Evolutionary conservation across 768 basidiomycete genomes (phyloP), one percentile per base, ranked within the genome.

Genomic region (Pleurotus tuoliensis): DNA sequence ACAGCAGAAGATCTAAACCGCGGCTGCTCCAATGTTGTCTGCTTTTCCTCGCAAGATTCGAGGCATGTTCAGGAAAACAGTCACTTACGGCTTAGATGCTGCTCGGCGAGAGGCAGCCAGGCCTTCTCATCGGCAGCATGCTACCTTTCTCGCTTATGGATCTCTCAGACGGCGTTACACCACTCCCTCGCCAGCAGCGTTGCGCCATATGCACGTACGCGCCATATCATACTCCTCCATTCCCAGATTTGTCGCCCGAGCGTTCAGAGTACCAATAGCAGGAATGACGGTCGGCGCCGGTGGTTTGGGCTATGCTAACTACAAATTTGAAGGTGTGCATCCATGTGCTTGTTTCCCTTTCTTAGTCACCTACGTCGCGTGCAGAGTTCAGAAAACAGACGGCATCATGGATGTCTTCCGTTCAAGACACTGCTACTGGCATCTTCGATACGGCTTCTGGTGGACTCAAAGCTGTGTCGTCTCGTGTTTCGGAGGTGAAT

Each of bases 281-380:
- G 93, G 90, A 5, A 89, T 87, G 37, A 92, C 92, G 1, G 82
- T 95, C 22, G 95, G 95, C 3, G 94, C 90, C 0, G 95, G 95
- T 8, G 88, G 92, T 0, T 74, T 96, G 56, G 92, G 92, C 4
- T 98, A 97, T 72, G 95, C 94, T 18, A 94, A 96, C 69, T 96
- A 96, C 77, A 94, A 94, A 74, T 87, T 96, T 64, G 95, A 98
- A 76, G 92, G 95, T 93, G 59, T 61, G 81, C 71, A 6, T 24
- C 50, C 6, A 20, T 22, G n/a, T 22, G 37, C n/a, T 53, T n/a
- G 34, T 22, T 6, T 16, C 37, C 8, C n/a, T 7, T 18, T 53
- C 3, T 30, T 50, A 2, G 22, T 44, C 38, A 61, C 52, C 27
- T 57, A 48, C 39, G 7, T 56, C 13, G 25, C n/a, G n/a, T 25